Evolutionary conservation across 305 asterid species (phyloP), one percentile per base, ranked within the genome.

Genomic region (Plantago lanceolata): DNA sequence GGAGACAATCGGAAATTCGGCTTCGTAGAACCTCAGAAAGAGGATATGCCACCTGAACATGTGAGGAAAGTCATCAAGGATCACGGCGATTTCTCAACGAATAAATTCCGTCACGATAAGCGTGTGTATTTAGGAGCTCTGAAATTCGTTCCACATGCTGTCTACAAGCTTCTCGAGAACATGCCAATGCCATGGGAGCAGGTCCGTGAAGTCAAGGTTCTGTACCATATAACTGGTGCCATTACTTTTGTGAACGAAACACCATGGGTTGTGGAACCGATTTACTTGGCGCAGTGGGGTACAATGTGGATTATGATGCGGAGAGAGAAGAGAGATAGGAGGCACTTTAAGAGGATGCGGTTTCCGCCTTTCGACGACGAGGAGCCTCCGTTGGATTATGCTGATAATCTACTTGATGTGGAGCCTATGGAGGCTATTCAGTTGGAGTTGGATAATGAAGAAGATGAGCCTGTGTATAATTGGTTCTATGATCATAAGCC

Each of bases 121-220:
- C 93, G 99, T 59, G 99, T 94, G 21, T 94, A 94, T 73, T 76
- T 94, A 66, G 99, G 97, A 66, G 99, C 99, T 56, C 93, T 94
- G 57, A 94, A 94, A 66, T 94, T 84, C 83, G 89, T 94, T 20
- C 99, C 99, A 0, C 99, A 94, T 79, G 99, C 97, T 52, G 99
- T 94, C 6, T 94, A 88, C 81, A 94, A 94, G 70, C 97, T 94
- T 56, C 93, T 94, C 48, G 99, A 94, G 66, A 94, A 94, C 70
- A 94, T 94, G 99, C 99, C 99, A 44, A 90, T 94, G 99, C 99
- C 99, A 0, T 94, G 99, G 99, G 99, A 94, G 70, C 97, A 94
- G 96, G 99, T 94, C 61, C 97, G 96, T 37, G 97, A 94, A 74
- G 97, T 94, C 77, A 94, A 94, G 80, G 78, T 94, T 67, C 85